These are phyloP conservation scores for Fusarium newnesense DNA, from an alignment of 2,329 filamentous ascomycete species.

Conservation along the genomic window DNA sequence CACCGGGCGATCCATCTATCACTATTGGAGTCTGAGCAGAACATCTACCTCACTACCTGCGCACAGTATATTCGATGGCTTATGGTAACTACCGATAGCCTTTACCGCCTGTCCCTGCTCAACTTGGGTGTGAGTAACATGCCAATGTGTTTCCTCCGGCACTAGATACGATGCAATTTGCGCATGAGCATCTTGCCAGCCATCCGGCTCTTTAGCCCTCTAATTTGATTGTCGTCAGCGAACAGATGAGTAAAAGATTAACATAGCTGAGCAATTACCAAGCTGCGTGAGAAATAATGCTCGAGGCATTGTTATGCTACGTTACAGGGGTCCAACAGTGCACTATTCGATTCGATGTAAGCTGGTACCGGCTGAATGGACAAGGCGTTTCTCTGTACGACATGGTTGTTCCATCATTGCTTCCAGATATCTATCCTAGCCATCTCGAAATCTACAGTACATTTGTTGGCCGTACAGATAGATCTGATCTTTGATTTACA, in stretches of 20 bases:
- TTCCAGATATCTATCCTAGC: not conserved
- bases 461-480: not conserved
- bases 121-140: not conserved
- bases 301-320: slow-evolving; percentile 16
- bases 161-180: not conserved
- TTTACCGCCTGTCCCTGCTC: not conserved
- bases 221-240: not conserved
- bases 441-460: not conserved
- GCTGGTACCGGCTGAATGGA: not conserved
- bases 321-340: slow-evolving; percentile 14
- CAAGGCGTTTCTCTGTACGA: not conserved
- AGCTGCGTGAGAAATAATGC: not conserved
- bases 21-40: slow-evolving; percentile 3
- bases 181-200: not conserved
- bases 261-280: not conserved
- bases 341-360: not conserved
- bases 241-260: not conserved
- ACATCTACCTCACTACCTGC: slow-evolving; percentile 7
- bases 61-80: not conserved
- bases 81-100: not conserved
- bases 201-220: slow-evolving; percentile 1
- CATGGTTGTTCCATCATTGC: slow-evolving; percentile 6
- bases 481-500: slow-evolving; percentile 16
- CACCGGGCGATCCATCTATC: slow-evolving; percentile 22
- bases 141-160: not conserved